These are phyloP conservation scores for Inonotus hispidus DNA, from an alignment of 1,284 basidiomycete genomes.

Conservation along the genomic window DNA sequence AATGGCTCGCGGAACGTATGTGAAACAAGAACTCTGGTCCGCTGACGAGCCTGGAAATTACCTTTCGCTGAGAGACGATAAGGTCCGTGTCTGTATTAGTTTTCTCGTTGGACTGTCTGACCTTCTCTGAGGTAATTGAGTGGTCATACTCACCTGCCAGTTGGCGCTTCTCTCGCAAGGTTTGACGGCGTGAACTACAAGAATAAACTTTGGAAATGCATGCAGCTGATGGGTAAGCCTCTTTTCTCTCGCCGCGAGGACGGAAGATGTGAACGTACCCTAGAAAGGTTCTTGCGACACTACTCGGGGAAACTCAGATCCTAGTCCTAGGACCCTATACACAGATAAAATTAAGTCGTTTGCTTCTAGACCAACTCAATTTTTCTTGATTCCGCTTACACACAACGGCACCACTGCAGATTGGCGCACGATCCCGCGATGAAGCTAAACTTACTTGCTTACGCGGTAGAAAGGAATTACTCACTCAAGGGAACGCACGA, in stretches of 20 bases:
- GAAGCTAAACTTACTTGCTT: background rate
- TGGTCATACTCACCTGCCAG: background rate
- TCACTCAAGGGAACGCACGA: too few species aligned
- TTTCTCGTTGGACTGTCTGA: background rate
- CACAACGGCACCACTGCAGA: background rate
- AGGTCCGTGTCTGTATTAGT: background rate
- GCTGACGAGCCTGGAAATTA: background rate
- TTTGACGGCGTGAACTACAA: background rate
- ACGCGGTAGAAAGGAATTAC: background rate
- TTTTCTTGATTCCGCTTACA: background rate
- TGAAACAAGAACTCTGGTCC: background rate
- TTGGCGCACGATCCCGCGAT: background rate
- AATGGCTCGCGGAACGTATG: background rate
- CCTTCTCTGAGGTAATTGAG: background rate
- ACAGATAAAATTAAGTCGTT: background rate
- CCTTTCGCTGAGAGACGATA: background rate
- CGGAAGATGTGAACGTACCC: background rate
- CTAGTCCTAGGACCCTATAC: background rate
- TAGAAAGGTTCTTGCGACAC: background rate
- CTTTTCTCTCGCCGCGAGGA: background rate
- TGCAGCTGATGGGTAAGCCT: background rate
- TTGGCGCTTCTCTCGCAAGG: background rate
- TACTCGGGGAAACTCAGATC: background rate
- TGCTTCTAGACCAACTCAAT: background rate
- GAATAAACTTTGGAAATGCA: background rate